These are phyloP conservation scores for Boletus speciosus DNA, from an alignment of 768 basidiomycete genomes.

Conservation along the genomic window DNA sequence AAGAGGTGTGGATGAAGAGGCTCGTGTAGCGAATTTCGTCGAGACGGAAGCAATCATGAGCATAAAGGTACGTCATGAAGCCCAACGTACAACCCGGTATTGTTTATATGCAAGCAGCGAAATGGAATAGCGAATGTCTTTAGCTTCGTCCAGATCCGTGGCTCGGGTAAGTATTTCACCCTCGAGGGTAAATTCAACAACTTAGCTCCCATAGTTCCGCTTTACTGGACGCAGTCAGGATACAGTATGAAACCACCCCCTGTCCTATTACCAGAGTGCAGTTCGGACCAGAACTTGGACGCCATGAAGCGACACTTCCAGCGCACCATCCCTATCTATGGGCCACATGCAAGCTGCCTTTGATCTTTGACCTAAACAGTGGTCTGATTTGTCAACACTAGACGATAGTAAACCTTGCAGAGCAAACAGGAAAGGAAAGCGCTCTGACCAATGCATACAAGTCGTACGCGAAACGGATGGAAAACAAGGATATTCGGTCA, in stretches of 20 bases:
- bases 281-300: conserved; percentile 66
- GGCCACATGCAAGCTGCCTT: conserved; percentile 59
- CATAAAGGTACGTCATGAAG: conserved; percentile 54
- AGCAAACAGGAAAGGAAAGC: conserved; percentile 86
- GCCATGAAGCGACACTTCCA: conserved; percentile 73
- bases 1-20: conserved; percentile 89
- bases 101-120: conserved; percentile 43
- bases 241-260: conserved; percentile 88
- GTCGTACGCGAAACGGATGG: conserved; percentile 58
- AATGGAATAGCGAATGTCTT: conserved; percentile 76
- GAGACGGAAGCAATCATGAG: conserved; percentile 90
- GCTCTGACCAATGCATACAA: conserved; percentile 75
- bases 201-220: conserved; percentile 56
- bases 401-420: conserved; percentile 87
- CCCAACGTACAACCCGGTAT: not conserved
- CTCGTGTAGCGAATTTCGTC: conserved; percentile 93
- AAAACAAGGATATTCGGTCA: conserved; percentile 54
- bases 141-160: conserved; percentile 86
- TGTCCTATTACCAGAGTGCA: conserved; percentile 66
- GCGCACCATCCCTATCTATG: conserved; percentile 63
- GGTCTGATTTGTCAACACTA: conserved; percentile 28
- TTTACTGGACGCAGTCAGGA: conserved; percentile 90
- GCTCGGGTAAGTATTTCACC: conserved; percentile 61
- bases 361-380: not conserved
- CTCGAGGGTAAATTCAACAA: not conserved